Base-by-base conservation (phyloP, 2,329 filamentous ascomycete genomes). In the Diplodia scrobiculata region DNA sequence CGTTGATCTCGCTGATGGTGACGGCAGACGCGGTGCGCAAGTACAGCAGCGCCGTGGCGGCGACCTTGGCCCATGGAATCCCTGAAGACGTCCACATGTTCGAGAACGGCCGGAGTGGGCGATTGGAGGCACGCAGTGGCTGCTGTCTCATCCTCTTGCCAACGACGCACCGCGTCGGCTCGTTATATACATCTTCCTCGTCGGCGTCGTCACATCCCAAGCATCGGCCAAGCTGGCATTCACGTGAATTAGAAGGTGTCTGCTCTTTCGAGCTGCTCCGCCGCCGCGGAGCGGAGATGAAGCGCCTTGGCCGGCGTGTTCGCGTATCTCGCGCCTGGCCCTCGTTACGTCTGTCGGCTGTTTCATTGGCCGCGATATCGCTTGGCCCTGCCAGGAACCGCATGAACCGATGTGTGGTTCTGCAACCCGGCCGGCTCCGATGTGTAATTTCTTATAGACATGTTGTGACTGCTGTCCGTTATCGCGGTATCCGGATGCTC, bases 1-100 rank as follows among this genome's bases (percentile, higher is more conserved):
- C 88, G 70, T 89, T 91, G 81, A 91, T 89, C 71, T 87, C 70
- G 53, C 73, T 70, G n/a, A 75, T 74, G 4, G 71, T 72, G 52
- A 70, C 25, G 14, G 70, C 70, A 11, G 41, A 45, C 5, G 45
- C 41, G 4, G 58, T 19, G 45, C 19, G 45, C 19, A 62, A 27
- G 45, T 13, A 48, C 27, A 62, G 58, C n/a, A 50, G 41, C 2
- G 58, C 41, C 29, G 58, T 21, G 3, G 58, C 27, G n/a, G 34
- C 34, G 34, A 36, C 9, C 3, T 10, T 36, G 34, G n/a, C 48
- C 41, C 58, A 62, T 5, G 58, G 19, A 3, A 27, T 11, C 13
- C 11, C 29, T 2, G 10, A 14, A n/a, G 45, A n/a, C 50, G 45
- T 25, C 58, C 58, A 27, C 58, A 62, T 62, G 54, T 27, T 60